Percentiles rank a stretch among this genome's conserved stretches.
Conservation (phyloP, 2,329 filamentous ascomycete genomes). For the Fusarium sp. region DNA sequence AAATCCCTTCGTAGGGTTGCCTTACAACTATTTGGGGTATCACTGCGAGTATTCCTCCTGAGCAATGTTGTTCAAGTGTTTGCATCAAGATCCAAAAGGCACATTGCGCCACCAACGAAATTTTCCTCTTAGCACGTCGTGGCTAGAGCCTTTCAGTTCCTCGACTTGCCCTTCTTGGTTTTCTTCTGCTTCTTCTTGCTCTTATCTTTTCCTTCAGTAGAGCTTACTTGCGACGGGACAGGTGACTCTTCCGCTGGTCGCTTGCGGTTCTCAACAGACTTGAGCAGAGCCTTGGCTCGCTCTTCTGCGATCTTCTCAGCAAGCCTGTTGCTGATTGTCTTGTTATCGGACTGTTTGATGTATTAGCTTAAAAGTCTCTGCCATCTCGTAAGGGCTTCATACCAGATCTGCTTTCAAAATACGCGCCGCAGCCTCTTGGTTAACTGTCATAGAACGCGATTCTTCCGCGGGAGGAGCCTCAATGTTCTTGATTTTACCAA, state of each 20-base stretch:
- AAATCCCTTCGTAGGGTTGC: slow-evolving; percentile 3
- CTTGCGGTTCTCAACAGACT: slow-evolving; percentile 61
- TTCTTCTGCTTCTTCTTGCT: slow-evolving; percentile 54
- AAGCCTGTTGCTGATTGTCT: slow-evolving; percentile 64
- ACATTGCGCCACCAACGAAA: background rate
- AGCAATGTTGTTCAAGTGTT: slow-evolving; percentile 1
- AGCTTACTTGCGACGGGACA: slow-evolving; percentile 42
- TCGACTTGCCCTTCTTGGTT: slow-evolving; percentile 52
- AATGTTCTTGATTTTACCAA: slow-evolving; percentile 86
- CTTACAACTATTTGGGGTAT: slow-evolving; percentile 27
- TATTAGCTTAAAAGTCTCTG: slow-evolving; percentile 31
- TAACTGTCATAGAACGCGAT: slow-evolving; percentile 67
- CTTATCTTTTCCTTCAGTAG: slow-evolving; percentile 43
- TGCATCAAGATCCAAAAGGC: background rate
- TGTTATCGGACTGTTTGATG: slow-evolving; percentile 61
- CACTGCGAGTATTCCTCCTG: slow-evolving; percentile 6
- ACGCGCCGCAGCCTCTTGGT: slow-evolving; percentile 83
- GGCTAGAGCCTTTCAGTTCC: slow-evolving; percentile 27
- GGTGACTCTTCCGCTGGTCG: slow-evolving; percentile 55
- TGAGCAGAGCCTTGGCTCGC: slow-evolving; percentile 65
- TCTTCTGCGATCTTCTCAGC: slow-evolving; percentile 70
- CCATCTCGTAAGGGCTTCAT: slow-evolving; percentile 49
- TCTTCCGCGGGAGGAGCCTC: slow-evolving; percentile 68
- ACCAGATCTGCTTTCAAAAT: slow-evolving; percentile 87
- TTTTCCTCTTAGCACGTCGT: background rate